Evolutionary conservation across 2,329 filamentous ascomycete genomes (phyloP), one percentile per base, ranked within the genome.

Genomic region (Pyrenochaeta sp.): DNA sequence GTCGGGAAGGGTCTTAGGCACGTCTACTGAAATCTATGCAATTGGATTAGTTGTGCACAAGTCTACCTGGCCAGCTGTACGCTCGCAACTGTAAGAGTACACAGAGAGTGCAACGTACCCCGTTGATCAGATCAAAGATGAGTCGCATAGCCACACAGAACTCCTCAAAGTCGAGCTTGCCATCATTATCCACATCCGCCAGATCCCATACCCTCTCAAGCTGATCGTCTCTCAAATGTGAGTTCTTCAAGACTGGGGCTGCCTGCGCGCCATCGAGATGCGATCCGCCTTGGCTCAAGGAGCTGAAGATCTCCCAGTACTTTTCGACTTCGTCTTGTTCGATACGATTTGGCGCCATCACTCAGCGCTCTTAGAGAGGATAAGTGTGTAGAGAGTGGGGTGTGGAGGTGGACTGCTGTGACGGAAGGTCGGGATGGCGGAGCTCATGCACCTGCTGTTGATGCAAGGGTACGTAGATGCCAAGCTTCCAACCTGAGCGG

Each of bases 141-240:
- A 99, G 82, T 71, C 95, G 87, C 95, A 99, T 99, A 33, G 93
- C 95, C 53, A 99, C 95, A 77, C 95, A 99, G 77, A 99, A 99
- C 82, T 99, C 95, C 80, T 99, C 95, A 81, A 99, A 99, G 79
- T 99, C 95, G 49, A 99, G 83, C 77, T 96, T 96, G 60, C 95
- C 95, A 80, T 99, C 95, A 67, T 93, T 93, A 78, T 99, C 95
- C 57, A 99, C 92, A 75, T 99, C 95, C 53, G 95, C 92, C 59
- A 99, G 84, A 72, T 99, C 95, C 95, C 95, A 99, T 59, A 99
- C 91, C 67, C 88, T 86, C 80, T 98, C 95, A n/a, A 99, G 88
- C 79, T 99, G 94, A 71, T 89, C 86, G 75, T 91, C 88, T 59
- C 85, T 82, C 58, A 91, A 80, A 66, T 87, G 86, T 61, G 85